A percentile compares a stretch with the other conserved stretches of the same genome.
Conservation (phyloP, 1,139 yeast species). For the Zygosaccharomyces sapae region DNA sequence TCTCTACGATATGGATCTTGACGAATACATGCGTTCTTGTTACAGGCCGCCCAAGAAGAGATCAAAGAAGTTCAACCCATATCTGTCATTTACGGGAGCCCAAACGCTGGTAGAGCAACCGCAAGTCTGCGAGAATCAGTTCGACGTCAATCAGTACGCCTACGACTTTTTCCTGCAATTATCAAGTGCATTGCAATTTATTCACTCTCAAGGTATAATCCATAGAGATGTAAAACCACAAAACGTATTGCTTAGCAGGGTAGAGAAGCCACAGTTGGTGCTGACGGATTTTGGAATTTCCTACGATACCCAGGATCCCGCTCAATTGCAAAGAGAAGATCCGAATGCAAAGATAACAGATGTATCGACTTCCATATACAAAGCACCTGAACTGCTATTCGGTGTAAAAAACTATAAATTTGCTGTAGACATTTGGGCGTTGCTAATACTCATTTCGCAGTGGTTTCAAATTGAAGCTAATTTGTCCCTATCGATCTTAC, state of each 20-base stretch:
- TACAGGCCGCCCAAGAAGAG: conserved; percentile 15
- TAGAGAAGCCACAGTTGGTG: conserved; percentile 37
- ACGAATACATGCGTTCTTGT: conserved; percentile 24
- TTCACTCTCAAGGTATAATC: conserved; percentile 61
- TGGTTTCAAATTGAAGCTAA: conserved; percentile 48
- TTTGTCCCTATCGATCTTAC: conserved; percentile 36
- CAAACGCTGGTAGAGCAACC: background rate
- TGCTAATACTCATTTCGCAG: conserved; percentile 65
- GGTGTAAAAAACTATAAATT: conserved; percentile 59
- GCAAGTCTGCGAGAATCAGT: conserved; percentile 13
- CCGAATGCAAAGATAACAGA: conserved; percentile 54
- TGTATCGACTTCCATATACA: conserved; percentile 71
- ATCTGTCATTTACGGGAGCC: conserved; percentile 18
- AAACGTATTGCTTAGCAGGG: conserved; percentile 53
- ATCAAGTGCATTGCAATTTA: conserved; percentile 46
- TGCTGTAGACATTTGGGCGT: conserved; percentile 77
- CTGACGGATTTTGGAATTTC: conserved; percentile 82
- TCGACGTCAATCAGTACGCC: conserved; percentile 27
- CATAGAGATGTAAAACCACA: conserved; percentile 87
- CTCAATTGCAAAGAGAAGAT: conserved; percentile 40
- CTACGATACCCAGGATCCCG: conserved; percentile 41
- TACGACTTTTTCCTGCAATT: conserved; percentile 42
- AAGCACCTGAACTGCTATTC: conserved; percentile 80
- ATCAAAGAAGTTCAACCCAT: conserved; percentile 35
- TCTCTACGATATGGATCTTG: conserved; percentile 21